phyloP scores from a whole-genome alignment of 495 filamentous ascomycete genomes.

The Bathelium albidoporum region DNA sequence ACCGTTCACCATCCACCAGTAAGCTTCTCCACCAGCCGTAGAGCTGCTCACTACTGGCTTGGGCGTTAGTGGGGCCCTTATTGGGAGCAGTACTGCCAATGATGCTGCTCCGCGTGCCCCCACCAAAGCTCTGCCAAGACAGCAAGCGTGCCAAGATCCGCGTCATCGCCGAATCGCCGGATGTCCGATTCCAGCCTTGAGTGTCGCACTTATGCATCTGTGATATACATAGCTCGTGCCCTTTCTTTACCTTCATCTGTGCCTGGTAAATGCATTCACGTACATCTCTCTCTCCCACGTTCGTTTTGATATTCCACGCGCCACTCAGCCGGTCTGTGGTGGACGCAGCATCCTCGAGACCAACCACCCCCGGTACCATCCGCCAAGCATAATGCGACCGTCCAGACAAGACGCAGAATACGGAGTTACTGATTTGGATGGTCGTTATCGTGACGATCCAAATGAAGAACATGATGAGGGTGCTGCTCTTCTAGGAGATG shows the following conservation, averaged over 20 bases:
- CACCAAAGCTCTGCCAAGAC: too few relatives aligned
- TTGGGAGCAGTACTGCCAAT: too few relatives aligned
- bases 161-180: background rate
- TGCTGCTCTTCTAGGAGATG: background rate
- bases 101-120: background rate
- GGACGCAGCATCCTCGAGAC: background rate
- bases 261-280: background rate
- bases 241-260: background rate
- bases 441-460: slow-evolving; percentile 11
- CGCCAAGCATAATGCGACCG: background rate
- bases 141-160: too few relatives aligned
- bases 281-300: background rate
- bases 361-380: background rate
- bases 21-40: too few relatives aligned
- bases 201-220: background rate
- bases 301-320: background rate
- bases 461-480: slow-evolving; percentile 14
- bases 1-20: too few relatives aligned
- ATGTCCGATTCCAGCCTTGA: background rate
- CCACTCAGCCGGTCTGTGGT: background rate
- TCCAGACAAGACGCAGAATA: background rate
- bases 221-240: background rate
- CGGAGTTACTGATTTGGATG: background rate
- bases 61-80: too few relatives aligned
- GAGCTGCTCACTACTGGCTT: too few relatives aligned